A percentile compares a stretch with the other conserved stretches of the same genome.
These are phyloP conservation scores for Ustulina deusta DNA, from an alignment of 2,329 filamentous ascomycete genomes.

Conservation along the genomic window DNA sequence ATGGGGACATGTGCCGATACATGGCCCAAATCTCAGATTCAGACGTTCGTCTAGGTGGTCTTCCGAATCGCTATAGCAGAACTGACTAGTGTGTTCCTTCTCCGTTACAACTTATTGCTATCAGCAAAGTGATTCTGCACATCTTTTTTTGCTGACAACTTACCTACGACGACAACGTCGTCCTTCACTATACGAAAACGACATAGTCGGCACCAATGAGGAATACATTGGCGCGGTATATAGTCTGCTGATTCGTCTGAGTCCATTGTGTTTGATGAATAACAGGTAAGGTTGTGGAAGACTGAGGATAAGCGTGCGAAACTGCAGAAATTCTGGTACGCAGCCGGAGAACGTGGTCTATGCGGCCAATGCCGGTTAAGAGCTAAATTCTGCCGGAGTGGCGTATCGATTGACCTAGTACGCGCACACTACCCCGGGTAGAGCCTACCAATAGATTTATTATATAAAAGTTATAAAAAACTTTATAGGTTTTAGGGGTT, in stretches of 20 bases:
- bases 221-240: neutral
- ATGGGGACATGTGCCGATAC: neutral
- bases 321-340: too few species aligned
- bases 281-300: too few species aligned
- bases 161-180: slow-evolving; percentile 3
- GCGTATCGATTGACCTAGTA: too few species aligned
- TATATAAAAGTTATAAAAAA: too few species aligned
- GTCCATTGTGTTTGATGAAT: too few species aligned
- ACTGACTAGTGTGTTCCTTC: neutral
- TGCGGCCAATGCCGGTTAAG: too few species aligned
- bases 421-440: too few species aligned
- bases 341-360: too few species aligned
- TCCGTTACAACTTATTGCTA: neutral
- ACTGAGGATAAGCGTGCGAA: too few species aligned
- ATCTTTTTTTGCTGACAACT: neutral
- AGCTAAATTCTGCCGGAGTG: too few species aligned
- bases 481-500: too few species aligned
- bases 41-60: slow-evolving; percentile 2
- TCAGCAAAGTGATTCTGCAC: neutral
- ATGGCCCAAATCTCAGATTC: neutral
- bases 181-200: neutral
- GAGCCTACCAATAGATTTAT: too few species aligned
- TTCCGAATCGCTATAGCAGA: neutral
- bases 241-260: neutral
- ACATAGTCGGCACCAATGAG: neutral